phyloP scores from a whole-genome alignment of 23 red algal species.

The Gracilaria domingensis region DNA sequence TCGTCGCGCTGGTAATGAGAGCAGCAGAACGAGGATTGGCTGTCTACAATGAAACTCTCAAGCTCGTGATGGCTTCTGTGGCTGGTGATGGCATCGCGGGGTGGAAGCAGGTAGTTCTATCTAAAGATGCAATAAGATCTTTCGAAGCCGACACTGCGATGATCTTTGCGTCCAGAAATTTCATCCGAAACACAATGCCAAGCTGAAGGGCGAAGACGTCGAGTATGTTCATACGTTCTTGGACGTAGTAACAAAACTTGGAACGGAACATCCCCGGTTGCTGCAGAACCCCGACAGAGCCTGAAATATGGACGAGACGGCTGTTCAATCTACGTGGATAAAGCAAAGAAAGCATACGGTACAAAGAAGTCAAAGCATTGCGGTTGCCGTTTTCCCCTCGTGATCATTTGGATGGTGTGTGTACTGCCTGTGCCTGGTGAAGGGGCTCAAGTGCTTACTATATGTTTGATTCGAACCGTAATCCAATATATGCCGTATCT shows the following conservation, averaged over 20 bases:
- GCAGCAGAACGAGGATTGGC: conserved; percentile 7
- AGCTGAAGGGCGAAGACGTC: conserved; percentile 4
- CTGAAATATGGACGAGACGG: conserved; percentile 44
- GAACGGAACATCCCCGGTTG: neutral
- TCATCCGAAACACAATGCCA: conserved; percentile 13
- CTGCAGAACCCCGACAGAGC: neutral
- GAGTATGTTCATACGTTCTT: conserved; percentile 43
- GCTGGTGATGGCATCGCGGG: neutral
- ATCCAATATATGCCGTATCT: no score
- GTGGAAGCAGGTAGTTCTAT: neutral
- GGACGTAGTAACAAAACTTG: conserved; percentile 18
- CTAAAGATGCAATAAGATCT: neutral
- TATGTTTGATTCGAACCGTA: no score
- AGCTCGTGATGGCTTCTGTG: neutral
- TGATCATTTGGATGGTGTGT: no score
- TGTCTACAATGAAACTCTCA: conserved; percentile 3
- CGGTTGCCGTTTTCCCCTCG: neutral
- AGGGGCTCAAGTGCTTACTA: no score
- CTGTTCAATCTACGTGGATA: neutral
- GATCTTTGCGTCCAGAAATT: neutral
- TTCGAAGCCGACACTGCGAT: neutral
- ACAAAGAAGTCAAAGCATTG: neutral
- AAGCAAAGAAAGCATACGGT: conserved; percentile 9
- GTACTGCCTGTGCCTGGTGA: no score
- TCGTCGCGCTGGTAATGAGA: neutral